Conservation (phyloP, 768 basidiomycete genomes). For the Mycena kentingensis region DNA sequence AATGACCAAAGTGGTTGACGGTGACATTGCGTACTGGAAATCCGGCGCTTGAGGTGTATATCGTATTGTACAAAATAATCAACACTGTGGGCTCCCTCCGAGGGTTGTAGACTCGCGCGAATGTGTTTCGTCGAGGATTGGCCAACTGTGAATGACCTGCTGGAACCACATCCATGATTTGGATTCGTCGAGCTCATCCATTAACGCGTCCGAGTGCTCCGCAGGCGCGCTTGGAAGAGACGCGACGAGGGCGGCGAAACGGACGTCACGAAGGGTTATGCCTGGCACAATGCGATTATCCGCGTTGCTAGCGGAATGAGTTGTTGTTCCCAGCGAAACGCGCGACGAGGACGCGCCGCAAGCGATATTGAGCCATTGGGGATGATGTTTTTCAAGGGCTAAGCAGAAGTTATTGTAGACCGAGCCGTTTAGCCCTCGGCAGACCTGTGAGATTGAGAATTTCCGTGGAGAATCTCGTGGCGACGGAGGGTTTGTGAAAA, state of each 20-base stretch:
- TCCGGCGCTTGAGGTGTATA: constrained; percentile 50
- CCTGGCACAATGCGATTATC: constrained; percentile 8
- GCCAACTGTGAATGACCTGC: constrained; percentile 11
- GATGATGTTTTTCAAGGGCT: constrained; percentile 22
- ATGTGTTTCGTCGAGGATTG: constrained; percentile 8
- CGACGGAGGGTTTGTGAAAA: not conserved
- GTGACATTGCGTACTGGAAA: constrained; percentile 94
- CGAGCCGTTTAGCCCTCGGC: too few species aligned
- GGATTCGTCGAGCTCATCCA: too few species aligned
- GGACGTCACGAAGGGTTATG: constrained; percentile 20
- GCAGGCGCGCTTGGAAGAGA: constrained; percentile 12
- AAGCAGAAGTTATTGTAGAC: too few species aligned
- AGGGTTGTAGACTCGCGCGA: too few species aligned
- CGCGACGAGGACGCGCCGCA: not conserved
- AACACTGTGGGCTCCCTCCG: too few species aligned
- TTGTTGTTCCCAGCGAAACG: constrained; percentile 14
- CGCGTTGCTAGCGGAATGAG: constrained; percentile 18
- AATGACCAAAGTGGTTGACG: constrained; percentile 66
- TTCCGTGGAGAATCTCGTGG: constrained; percentile 10
- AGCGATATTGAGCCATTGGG: constrained; percentile 4
- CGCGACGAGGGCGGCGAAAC: constrained; percentile 19
- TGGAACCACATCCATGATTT: constrained; percentile 5
- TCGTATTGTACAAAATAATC: not conserved
- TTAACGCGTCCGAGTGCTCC: not conserved
- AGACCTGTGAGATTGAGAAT: constrained; percentile 10